Conservation (phyloP, 108 stramenopile species). For the Discostella stelligeroides region DNA sequence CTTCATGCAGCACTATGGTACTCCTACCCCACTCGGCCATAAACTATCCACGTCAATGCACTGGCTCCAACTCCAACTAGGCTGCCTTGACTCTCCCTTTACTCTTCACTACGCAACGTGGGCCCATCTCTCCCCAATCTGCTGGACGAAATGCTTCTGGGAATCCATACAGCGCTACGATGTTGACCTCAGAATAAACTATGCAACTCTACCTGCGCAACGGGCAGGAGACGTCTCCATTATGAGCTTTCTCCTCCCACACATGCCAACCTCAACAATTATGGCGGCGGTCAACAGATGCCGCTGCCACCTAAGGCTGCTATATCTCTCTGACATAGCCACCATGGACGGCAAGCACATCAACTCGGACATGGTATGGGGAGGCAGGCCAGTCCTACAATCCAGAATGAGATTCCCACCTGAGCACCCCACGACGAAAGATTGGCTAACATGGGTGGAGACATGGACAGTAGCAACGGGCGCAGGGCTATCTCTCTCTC, state of each 20-base stretch:
- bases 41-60: neutral
- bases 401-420: neutral
- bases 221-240: neutral
- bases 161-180: neutral
- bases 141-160: neutral
- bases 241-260: neutral
- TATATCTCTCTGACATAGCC: neutral
- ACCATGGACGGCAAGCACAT: neutral
- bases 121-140: neutral
- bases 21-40: neutral
- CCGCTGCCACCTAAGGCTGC: neutral
- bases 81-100: too few species aligned
- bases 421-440: neutral
- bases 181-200: neutral
- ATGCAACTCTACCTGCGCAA: neutral
- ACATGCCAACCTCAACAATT: neutral
- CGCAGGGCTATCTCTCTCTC: neutral
- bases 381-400: neutral
- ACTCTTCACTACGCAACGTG: too few species aligned
- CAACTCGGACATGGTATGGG: neutral
- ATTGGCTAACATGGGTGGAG: neutral
- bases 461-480: neutral
- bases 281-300: neutral
- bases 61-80: neutral
- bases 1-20: neutral